A percentile compares a stretch with the other conserved stretches of the same genome.
Evolutionary conservation across 192 early-diverging fungal species (phyloP).

Genomic region (Backusella tarrabulga): DNA sequence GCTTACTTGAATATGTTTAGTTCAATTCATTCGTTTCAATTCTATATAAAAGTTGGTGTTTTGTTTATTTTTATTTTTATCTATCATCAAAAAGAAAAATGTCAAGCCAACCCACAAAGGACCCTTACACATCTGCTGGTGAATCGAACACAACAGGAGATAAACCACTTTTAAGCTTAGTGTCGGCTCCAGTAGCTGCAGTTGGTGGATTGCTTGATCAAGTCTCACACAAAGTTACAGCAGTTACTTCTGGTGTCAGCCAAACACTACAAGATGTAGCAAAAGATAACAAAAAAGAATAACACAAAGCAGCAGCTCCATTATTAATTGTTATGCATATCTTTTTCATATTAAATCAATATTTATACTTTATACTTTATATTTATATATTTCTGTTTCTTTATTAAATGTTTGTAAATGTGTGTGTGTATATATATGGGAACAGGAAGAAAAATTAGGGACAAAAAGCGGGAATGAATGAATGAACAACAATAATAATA

Average conservation of each 20-base stretch:
- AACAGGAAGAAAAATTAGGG: not conserved
- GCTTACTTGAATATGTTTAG: not conserved
- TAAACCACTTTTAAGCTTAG: not conserved
- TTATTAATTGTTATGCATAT: not conserved
- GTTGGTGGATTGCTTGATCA: constrained; percentile 11
- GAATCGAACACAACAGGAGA: not conserved
- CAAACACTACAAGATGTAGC: not conserved
- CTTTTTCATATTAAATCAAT: not conserved
- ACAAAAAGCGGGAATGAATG: not conserved
- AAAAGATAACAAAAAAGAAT: not conserved
- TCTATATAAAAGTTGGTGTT: not conserved
- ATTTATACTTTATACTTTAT: not conserved
- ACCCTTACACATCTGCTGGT: not conserved
- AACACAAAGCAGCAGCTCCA: not conserved
- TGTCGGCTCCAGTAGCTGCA: not conserved
- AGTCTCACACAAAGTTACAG: constrained; percentile 5
- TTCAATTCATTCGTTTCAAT: not conserved
- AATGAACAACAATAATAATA: not conserved
- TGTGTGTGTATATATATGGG: not conserved
- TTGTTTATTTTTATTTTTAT: not conserved
- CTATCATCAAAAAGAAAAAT: not conserved
- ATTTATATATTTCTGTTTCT: not conserved
- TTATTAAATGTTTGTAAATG: not conserved
- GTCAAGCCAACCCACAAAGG: constrained; percentile 2
- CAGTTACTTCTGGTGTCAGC: not conserved